Evolutionary conservation across 306 rosid species (phyloP).

Genomic region (Pyrus betulifolia): DNA sequence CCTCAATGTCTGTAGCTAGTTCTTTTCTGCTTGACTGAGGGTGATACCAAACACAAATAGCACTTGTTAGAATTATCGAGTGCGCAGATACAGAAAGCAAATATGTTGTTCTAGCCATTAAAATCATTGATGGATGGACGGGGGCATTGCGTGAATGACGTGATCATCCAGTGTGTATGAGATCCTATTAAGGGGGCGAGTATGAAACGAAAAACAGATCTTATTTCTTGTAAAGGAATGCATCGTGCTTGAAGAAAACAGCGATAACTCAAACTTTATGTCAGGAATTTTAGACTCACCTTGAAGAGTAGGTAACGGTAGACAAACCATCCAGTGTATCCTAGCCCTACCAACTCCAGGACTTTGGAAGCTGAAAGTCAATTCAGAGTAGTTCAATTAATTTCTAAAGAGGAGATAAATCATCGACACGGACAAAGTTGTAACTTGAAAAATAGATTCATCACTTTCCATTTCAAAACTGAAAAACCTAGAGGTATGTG

Average conservation of each 20-base stretch:
- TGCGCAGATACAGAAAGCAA: background rate
- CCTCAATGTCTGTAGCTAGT: conserved; percentile 72
- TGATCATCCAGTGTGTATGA: background rate
- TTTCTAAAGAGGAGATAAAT: background rate
- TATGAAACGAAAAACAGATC: too few species aligned
- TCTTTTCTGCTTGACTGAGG: conserved; percentile 91
- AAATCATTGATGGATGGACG: background rate
- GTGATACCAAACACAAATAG: conserved; percentile 1
- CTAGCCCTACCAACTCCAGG: conserved; percentile 96
- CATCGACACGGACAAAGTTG: background rate
- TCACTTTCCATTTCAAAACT: background rate
- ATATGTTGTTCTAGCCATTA: background rate
- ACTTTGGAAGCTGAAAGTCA: conserved; percentile 76
- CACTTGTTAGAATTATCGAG: conserved; percentile 1
- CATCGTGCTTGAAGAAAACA: background rate
- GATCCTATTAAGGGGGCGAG: background rate
- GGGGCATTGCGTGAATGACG: background rate
- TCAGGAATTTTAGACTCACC: conserved; percentile 30
- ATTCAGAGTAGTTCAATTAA: conserved; percentile 14
- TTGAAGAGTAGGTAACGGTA: conserved; percentile 98
- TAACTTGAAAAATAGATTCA: background rate
- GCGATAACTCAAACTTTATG: background rate
- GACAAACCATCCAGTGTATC: conserved; percentile 98
- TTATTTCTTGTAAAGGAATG: background rate
- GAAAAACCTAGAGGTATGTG: background rate